These are phyloP conservation scores for Xylariaceae sp. DNA, from an alignment of 2,329 filamentous ascomycete species.

Conservation along the genomic window DNA sequence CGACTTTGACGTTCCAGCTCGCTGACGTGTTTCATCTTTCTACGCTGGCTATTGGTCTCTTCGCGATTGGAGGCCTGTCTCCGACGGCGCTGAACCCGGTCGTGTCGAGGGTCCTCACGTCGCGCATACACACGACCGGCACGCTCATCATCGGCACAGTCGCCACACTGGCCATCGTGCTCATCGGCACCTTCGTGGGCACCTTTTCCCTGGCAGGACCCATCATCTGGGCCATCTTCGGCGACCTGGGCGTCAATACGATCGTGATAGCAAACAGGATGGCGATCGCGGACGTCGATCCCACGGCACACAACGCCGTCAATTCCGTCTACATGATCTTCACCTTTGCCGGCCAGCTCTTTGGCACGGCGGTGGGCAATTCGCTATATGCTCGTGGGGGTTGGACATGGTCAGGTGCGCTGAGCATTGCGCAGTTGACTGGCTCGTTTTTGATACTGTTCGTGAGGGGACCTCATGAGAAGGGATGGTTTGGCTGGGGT, in stretches of 20 bases:
- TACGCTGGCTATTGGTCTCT: slow-evolving; percentile 25
- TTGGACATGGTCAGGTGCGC: slow-evolving; percentile 28
- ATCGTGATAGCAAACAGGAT: slow-evolving; percentile 29
- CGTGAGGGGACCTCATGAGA: slow-evolving; percentile 27
- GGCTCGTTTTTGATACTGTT: slow-evolving; percentile 22
- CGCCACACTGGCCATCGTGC: slow-evolving; percentile 17
- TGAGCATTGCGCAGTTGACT: slow-evolving; percentile 28
- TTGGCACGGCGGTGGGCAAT: slow-evolving; percentile 30
- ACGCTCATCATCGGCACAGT: slow-evolving; percentile 22
- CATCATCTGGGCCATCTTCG: slow-evolving; percentile 30
- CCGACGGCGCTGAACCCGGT: slow-evolving; percentile 27
- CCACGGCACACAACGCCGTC: slow-evolving; percentile 32
- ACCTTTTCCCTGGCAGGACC: slow-evolving; percentile 31
- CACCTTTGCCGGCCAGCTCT: slow-evolving; percentile 31
- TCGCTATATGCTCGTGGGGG: slow-evolving; percentile 29
- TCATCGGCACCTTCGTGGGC: slow-evolving; percentile 29
- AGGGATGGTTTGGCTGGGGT: slow-evolving; percentile 30
- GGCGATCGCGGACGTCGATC: slow-evolving; percentile 28
- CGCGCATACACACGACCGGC: slow-evolving; percentile 24
- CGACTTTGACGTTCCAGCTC: slow-evolving; percentile 31
- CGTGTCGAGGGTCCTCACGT: slow-evolving; percentile 23
- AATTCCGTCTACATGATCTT: slow-evolving; percentile 34
- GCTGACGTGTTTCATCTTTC: slow-evolving; percentile 25
- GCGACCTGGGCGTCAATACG: slow-evolving; percentile 31
- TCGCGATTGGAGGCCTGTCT: slow-evolving; percentile 26